phyloP scores from a whole-genome alignment of 495 filamentous ascomycete genomes.

The Aspergillus asperescens region DNA sequence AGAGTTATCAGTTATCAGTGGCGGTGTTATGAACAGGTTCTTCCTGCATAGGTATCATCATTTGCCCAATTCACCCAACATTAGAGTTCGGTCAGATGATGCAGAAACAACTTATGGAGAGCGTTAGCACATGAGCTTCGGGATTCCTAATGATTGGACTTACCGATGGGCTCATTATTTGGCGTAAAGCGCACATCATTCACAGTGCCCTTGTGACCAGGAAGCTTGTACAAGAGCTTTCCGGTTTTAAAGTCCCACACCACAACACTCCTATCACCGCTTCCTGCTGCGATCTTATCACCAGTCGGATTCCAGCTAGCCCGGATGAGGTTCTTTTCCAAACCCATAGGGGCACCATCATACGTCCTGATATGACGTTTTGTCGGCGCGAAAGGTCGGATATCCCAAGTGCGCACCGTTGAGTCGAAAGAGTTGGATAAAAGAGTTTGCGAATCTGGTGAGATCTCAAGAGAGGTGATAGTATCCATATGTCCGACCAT shows the following conservation, averaged over 20 bases:
- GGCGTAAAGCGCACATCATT: constrained; percentile 93
- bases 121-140: constrained; percentile 1
- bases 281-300: constrained; percentile 79
- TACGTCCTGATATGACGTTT: constrained; percentile 80
- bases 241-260: constrained; percentile 81
- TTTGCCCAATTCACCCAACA: constrained; percentile 71
- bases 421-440: constrained; percentile 92
- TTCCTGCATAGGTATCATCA: constrained; percentile 24
- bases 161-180: constrained; percentile 77
- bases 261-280: constrained; percentile 83
- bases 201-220: constrained; percentile 91
- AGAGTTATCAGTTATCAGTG: background rate
- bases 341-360: constrained; percentile 77
- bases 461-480: constrained; percentile 80
- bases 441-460: constrained; percentile 84
- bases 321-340: constrained; percentile 88
- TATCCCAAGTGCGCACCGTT: constrained; percentile 92
- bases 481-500: constrained; percentile 90
- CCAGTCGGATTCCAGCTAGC: constrained; percentile 90
- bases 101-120: constrained; percentile 67
- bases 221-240: constrained; percentile 89
- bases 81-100: constrained; percentile 73
- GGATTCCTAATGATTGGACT: constrained; percentile 38
- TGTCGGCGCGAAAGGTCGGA: constrained; percentile 85
- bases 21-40: background rate